Percentiles rank a stretch among this genome's conserved stretches.
These are phyloP conservation scores for Periglandula ipomoeae DNA, from an alignment of 2,329 filamentous ascomycete genomes.

Conservation along the genomic window DNA sequence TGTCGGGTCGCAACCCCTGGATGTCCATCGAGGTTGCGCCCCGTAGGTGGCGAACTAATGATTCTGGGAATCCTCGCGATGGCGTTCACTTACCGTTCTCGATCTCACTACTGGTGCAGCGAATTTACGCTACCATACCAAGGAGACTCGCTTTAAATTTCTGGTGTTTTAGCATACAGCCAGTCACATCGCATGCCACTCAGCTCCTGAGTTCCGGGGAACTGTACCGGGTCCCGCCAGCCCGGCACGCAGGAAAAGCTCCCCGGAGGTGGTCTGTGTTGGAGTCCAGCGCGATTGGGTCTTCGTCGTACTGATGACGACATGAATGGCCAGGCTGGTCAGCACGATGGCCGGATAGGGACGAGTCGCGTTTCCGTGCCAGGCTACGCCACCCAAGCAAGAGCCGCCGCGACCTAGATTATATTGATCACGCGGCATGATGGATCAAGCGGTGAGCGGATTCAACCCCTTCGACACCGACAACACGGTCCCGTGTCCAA, in stretches of 20 bases:
- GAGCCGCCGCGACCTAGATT: not conserved
- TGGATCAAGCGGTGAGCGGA: conserved; percentile 4
- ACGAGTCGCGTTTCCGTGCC: not conserved
- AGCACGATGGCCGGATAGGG: not conserved
- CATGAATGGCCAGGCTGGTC: not conserved
- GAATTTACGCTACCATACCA: not conserved
- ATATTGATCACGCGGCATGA: conserved; percentile 3
- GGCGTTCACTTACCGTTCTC: not conserved
- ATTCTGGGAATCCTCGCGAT: not conserved
- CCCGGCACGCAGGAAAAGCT: conserved; percentile 8
- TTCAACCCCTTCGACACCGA: not conserved
- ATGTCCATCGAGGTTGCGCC: conserved; percentile 2
- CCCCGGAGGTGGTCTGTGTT: not conserved
- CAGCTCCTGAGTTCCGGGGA: conserved; percentile 10
- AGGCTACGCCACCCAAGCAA: conserved; percentile 1
- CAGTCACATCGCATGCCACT: conserved; percentile 1
- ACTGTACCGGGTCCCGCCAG: conserved; percentile 10
- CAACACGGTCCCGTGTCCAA: not conserved
- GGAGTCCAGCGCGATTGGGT: not conserved
- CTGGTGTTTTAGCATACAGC: not conserved
- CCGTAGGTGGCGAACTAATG: not conserved
- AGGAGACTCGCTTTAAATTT: not conserved
- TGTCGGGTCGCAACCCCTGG: conserved; percentile 10
- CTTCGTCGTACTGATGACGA: conserved; percentile 4
- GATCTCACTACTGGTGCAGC: not conserved